Base-by-base conservation (phyloP, 352 stramenopile genomes). In the Phytophthora pini region DNA sequence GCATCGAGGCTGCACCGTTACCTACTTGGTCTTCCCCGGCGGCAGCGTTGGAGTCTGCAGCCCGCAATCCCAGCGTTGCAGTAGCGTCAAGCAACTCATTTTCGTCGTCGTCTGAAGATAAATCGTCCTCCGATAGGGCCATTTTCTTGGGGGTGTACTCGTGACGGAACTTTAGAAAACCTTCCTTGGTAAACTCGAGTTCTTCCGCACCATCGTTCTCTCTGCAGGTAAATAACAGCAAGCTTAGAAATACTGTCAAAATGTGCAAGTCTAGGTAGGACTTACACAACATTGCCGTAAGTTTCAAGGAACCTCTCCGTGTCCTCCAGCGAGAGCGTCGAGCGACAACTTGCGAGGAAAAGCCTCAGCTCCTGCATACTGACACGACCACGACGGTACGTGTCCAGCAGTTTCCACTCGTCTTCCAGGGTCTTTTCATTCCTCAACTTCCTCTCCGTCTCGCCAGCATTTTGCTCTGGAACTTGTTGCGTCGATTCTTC, bases 331-430 rank as follows among this genome's bases (percentile, higher is more conserved):
- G 76, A 78, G 17, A 88, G 72, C 1, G 54, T 70, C 1, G 72
- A 82, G 27, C 59, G 68, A 26, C 80, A 89, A 39, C 70, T 89
- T 1, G 44, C 20, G 12, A 91, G 68, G 53, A 91, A 88, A 6
- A 72, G 45, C 7, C 63, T 59, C 9, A 91, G 53, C 57, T 89
- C 76, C 46, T 81, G 63, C 26, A 66, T 56, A 4, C 68, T 71
- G 15, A 89, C 67, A n/a, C 41, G 51, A 0, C 74, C 80, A 27
- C 77, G 70, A 10, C 67, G 70, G 50, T 87, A 80, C 55, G 78
- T 74, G 61, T 91, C 82, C n/a, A 91, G 20, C 38, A 78, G 40
- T 27, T 72, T 79, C 82, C 82, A 91, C 56, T 91, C 80, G 44
- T 72, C 58, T 22, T 82, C 73, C 67, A 80, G 74, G 13, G 76